Evolutionary conservation across 371 early-diverging fungal species (phyloP).

Genomic region (Smittium mucronatum): DNA sequence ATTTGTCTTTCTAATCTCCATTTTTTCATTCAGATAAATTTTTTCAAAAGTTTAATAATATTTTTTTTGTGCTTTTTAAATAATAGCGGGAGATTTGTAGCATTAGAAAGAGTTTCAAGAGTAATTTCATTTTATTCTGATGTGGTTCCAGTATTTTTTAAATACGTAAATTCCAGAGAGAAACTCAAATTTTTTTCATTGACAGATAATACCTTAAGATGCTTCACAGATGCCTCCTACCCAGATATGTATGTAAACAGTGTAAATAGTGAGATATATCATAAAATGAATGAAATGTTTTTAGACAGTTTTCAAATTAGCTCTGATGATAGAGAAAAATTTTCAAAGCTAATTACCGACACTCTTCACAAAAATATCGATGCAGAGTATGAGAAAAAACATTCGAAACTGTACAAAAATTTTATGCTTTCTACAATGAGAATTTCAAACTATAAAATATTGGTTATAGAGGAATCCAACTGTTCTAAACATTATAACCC

Average conservation of each 20-base stretch:
- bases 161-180: background rate
- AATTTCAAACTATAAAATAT: background rate
- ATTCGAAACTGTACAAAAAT: background rate
- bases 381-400: background rate
- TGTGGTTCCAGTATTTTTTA: background rate
- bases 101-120: background rate
- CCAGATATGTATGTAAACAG: background rate
- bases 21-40: no score
- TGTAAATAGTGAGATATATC: background rate
- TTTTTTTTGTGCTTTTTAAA: no score
- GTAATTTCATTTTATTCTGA: background rate
- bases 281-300: background rate
- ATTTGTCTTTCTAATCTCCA: no score
- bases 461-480: background rate
- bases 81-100: background rate
- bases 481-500: background rate
- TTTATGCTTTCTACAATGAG: background rate
- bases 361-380: background rate
- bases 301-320: background rate
- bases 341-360: background rate
- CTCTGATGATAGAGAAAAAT: background rate
- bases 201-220: background rate
- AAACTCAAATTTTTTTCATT: background rate
- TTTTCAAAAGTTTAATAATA: no score
- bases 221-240: background rate